Evolutionary conservation across 352 stramenopile species (phyloP), one percentile per base, ranked within the genome.

Genomic region (Phytophthora chlamydospora): DNA sequence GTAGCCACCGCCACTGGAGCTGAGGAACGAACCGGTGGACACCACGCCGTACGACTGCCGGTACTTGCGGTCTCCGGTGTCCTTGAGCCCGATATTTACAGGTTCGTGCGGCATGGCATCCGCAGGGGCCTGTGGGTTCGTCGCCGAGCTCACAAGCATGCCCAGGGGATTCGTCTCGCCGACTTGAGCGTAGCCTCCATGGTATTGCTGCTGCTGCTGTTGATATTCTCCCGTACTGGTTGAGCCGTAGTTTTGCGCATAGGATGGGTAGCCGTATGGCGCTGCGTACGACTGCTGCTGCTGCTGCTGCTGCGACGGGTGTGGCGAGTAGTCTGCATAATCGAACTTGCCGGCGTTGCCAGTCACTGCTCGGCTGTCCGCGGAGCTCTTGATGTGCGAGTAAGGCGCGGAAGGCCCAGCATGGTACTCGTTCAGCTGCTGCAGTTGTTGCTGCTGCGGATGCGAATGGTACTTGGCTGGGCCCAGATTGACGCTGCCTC

Each of bases 131-230:
- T 74, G 70, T 24, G 58, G 34, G 29, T 83, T 79, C 42, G 77
- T 87, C 27, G 77, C 75, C 1, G 77, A 87, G 41, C 69, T 85
- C 52, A 87, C 77, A 19, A 87, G 47, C 73, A 85, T 84, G 1
- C 77, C 77, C 14, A 87, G 64, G 11, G 77, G 57, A 53, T 81
- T 80, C 29, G 61, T 52, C 17, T 78, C 62, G 12, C 66, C 53
- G 1, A 64, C 68, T 34, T 65, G 51, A 36, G 55, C 56, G 32
- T 79, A 76, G 31, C 41, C 59, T 32, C 56, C 61, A 60, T 73
- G 58, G 33, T 72, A 76, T 17, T 75, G 64, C 24, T 75, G 67
- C 11, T 75, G 61, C 16, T 72, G 68, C 13, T 76, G 58, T 17
- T 68, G 48, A 38, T 78, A 77, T 13, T 78, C 24, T 35, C 59